Base-by-base conservation (phyloP, 768 basidiomycete genomes). In the Phylloporus sp. region DNA sequence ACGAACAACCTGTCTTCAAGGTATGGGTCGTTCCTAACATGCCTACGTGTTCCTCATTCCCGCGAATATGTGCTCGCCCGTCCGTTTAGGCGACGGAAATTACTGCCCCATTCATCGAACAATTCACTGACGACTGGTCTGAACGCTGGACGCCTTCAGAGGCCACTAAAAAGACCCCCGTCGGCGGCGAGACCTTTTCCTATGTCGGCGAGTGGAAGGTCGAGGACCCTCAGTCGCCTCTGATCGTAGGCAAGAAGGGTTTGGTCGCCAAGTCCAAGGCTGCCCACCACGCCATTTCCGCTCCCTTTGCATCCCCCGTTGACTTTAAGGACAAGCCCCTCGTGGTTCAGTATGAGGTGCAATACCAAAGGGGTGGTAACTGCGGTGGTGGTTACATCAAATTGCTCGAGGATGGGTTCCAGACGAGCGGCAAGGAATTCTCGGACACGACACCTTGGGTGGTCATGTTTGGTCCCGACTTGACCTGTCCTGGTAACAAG, bases 311-410 rank as follows among this genome's bases (percentile, higher is more conserved):
- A 13, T 65, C 76, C 47, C 77, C 90, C 43, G 73, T 97, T 60
- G 82, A 86, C 74, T 90, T 94, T 72, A 77, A 76, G 58, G 71
- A 79, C 47, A 78, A 94, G 69, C 87, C 94, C 35, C 76, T 98
- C 36, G 93, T 98, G 55, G 86, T 98, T 17, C 93, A 96, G 65
- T 99, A 99, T 61, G 96, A 99, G 67, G 96, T 96, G 73, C 95
- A 98, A 73, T 93, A 96, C 69, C 94, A 99, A 76, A 93, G 97
- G 71, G 94, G 95, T 34, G 90, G 96, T 38, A 96, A 96, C 71
- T 98, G 96, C 60, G 96, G 96, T 69, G 96, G 96, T 74, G 96
- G 96, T 31, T 99, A 99, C 72, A 72, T 98, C 73, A 99, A 98
- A 71, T 82, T 98, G 46, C 81, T 99, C 35, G 85, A 88, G 63